These are phyloP conservation scores for Hypoxylon cercidicola DNA, from an alignment of 495 filamentous ascomycete genomes.

Conservation along the genomic window DNA sequence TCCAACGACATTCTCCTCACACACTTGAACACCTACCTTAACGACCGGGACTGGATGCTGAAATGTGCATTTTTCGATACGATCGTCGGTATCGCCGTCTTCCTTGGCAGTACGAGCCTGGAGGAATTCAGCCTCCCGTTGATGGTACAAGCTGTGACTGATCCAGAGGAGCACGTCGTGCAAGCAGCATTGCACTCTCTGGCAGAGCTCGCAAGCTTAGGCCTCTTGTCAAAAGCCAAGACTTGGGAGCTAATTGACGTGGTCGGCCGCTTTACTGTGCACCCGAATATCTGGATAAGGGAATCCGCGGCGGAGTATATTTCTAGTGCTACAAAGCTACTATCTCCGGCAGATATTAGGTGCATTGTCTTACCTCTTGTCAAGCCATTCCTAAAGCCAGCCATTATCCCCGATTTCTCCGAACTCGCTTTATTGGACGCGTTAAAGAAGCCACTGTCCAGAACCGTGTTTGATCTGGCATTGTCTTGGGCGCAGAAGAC, in stretches of 20 bases:
- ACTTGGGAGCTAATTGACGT: constrained; percentile 88
- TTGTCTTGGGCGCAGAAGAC: constrained; percentile 85
- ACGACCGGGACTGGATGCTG: constrained; percentile 94
- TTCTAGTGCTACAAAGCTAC: constrained; percentile 74
- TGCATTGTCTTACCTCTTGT: constrained; percentile 85
- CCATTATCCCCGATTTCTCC: constrained; percentile 67
- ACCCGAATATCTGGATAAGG: constrained; percentile 95
- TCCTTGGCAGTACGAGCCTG: constrained; percentile 84
- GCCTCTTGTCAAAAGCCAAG: constrained; percentile 83
- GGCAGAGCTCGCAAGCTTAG: constrained; percentile 87
- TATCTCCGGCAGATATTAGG: constrained; percentile 83
- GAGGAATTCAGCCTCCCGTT: constrained; percentile 97
- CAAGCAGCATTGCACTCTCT: constrained; percentile 89
- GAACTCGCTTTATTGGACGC: constrained; percentile 81
- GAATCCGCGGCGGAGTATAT: constrained; percentile 88
- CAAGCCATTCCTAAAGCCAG: constrained; percentile 80
- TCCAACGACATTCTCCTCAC: constrained; percentile 94
- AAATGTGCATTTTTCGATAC: constrained; percentile 97
- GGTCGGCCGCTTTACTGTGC: constrained; percentile 84
- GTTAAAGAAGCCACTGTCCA: constrained; percentile 83
- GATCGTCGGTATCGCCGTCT: constrained; percentile 91
- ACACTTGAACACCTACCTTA: constrained; percentile 97
- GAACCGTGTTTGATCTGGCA: constrained; percentile 83
- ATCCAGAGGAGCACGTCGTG: constrained; percentile 94
- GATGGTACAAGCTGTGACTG: constrained; percentile 96